phyloP scores from a whole-genome alignment of 805 yeast genomes.

The Cyberlindnera lachancei region DNA sequence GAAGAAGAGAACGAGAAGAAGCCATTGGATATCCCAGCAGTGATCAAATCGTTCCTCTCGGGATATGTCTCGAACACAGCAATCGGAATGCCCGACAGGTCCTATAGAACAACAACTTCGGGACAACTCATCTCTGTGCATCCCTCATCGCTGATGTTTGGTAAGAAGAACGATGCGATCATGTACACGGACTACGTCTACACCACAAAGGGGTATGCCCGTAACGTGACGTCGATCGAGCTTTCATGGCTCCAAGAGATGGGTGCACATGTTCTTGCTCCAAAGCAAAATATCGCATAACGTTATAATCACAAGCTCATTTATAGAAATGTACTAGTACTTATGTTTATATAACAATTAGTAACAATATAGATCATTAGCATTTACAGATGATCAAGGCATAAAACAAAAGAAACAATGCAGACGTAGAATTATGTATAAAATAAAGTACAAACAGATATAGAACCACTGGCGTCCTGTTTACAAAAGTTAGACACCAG shows the following conservation, averaged over 20 bases:
- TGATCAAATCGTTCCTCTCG: slow-evolving; percentile 70
- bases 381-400: too few species aligned
- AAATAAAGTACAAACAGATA: too few species aligned
- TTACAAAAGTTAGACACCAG: too few species aligned
- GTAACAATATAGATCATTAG: too few species aligned
- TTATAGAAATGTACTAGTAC: too few species aligned
- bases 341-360: too few species aligned
- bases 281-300: slow-evolving; percentile 7
- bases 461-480: too few species aligned
- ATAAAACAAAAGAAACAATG: too few species aligned
- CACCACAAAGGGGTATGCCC: slow-evolving; percentile 87
- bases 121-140: slow-evolving; percentile 86
- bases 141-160: slow-evolving; percentile 85
- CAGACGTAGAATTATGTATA: too few species aligned
- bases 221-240: slow-evolving; percentile 78
- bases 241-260: slow-evolving; percentile 80
- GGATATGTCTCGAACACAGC: slow-evolving; percentile 91
- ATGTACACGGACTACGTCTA: slow-evolving; percentile 93
- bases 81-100: slow-evolving; percentile 88
- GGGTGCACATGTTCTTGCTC: slow-evolving; percentile 17
- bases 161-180: slow-evolving; percentile 73
- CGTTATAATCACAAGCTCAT: neutral
- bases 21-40: slow-evolving; percentile 43
- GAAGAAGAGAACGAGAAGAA: slow-evolving; percentile 10
- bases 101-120: slow-evolving; percentile 75